phyloP scores from a whole-genome alignment of 495 filamentous ascomycete species.

The Aspergillus carlsbadensis region DNA sequence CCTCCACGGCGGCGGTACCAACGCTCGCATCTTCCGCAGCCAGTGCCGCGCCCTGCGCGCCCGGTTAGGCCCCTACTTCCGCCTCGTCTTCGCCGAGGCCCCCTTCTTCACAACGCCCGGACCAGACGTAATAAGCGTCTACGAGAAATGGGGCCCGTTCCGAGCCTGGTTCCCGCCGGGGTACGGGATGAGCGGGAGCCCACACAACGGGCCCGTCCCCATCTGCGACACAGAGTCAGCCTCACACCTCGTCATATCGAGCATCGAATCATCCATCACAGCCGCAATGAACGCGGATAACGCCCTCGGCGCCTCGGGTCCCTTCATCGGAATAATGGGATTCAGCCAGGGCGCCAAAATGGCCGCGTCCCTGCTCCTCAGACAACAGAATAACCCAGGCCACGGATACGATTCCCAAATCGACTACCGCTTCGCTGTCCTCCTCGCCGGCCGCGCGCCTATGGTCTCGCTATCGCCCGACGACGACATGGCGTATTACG shows the following conservation, averaged over 20 bases:
- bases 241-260: neutral
- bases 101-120: conserved; percentile 52
- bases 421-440: conserved; percentile 32
- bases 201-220: too few species aligned
- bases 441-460: conserved; percentile 58
- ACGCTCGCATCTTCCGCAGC: conserved; percentile 51
- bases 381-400: conserved; percentile 20
- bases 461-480: conserved; percentile 33
- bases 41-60: conserved; percentile 53
- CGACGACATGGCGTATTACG: neutral
- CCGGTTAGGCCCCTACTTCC: conserved; percentile 48
- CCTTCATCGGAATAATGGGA: conserved; percentile 59
- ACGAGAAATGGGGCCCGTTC: conserved; percentile 55
- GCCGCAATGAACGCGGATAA: neutral
- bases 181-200: neutral
- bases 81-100: conserved; percentile 59
- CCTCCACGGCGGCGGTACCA: conserved; percentile 63
- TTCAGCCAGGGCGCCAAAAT: conserved; percentile 62
- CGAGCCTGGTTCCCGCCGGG: conserved; percentile 53
- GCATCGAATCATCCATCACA: neutral
- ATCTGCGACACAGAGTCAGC: neutral
- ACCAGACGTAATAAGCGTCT: conserved; percentile 53
- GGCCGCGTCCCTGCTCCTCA: conserved; percentile 41
- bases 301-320: conserved; percentile 28
- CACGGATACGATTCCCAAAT: neutral